Evolutionary conservation across 2,329 filamentous ascomycete species (phyloP).

Genomic region (Phaeosphaeria sp.): DNA sequence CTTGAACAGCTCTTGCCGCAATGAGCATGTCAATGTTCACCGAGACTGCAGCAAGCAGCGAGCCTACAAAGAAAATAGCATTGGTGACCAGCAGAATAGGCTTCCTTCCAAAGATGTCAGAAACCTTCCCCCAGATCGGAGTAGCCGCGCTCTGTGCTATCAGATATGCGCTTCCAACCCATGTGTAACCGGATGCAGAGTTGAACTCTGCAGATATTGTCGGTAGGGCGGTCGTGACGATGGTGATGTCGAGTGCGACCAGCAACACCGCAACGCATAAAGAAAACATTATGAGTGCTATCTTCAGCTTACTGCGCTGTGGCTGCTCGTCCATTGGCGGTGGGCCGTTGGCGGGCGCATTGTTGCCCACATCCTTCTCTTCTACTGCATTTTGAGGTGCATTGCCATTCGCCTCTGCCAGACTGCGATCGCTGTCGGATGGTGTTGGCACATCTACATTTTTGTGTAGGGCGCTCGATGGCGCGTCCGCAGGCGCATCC

Average conservation of each 20-base stretch:
- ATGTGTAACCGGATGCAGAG: conserved; percentile 58
- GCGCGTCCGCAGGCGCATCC: not conserved
- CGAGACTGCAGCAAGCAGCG: conserved; percentile 65
- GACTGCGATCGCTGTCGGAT: conserved; percentile 24
- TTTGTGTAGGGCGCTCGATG: not conserved
- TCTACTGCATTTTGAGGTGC: conserved; percentile 2
- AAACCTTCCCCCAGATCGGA: conserved; percentile 68
- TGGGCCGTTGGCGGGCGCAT: conserved; percentile 14
- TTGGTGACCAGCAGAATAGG: conserved; percentile 67
- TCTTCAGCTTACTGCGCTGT: conserved; percentile 49
- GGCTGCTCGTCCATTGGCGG: conserved; percentile 32
- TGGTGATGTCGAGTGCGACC: conserved; percentile 68
- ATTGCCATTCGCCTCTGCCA: conserved; percentile 15
- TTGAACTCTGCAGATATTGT: conserved; percentile 64
- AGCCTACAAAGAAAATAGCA: conserved; percentile 67
- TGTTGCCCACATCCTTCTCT: conserved; percentile 5
- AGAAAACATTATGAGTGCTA: conserved; percentile 58
- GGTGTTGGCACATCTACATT: conserved; percentile 10
- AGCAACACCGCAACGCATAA: conserved; percentile 64
- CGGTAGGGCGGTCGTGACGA: conserved; percentile 67
- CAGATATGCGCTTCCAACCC: conserved; percentile 61
- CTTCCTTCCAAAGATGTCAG: conserved; percentile 73
- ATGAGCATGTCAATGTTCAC: conserved; percentile 69
- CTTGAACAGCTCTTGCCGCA: conserved; percentile 67
- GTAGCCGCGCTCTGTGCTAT: conserved; percentile 59